These are phyloP conservation scores for Nicotiana sylvestris DNA, from an alignment of 257 asterid species.

Conservation along the genomic window DNA sequence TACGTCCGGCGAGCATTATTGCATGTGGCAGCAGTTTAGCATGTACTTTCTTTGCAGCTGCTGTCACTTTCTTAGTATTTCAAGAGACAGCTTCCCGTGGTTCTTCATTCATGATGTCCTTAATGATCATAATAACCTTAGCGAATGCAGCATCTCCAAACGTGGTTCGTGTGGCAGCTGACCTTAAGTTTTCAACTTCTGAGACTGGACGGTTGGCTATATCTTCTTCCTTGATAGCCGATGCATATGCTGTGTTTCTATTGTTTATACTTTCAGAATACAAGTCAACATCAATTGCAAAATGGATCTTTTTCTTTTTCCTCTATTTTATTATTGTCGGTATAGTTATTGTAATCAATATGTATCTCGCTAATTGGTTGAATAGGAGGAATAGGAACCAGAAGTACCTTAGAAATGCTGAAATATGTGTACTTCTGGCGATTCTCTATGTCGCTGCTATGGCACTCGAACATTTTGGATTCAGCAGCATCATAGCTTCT, in stretches of 20 bases:
- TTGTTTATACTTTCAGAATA: conserved; percentile 47
- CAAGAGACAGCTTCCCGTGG: conserved; percentile 58
- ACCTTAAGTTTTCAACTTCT: conserved; percentile 72
- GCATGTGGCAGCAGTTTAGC: conserved; percentile 57
- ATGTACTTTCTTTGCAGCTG: conserved; percentile 69
- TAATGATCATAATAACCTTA: conserved; percentile 52
- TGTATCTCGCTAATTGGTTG: conserved; percentile 54
- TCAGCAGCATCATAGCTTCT: conserved; percentile 77
- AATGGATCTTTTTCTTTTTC: conserved; percentile 42
- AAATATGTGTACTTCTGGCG: conserved; percentile 56
- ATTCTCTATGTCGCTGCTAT: conserved; percentile 70
- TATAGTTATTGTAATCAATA: conserved; percentile 49
- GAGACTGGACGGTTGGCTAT: conserved; percentile 82
- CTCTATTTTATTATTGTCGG: conserved; percentile 38
- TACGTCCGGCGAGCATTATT: conserved; percentile 55
- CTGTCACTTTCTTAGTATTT: conserved; percentile 59
- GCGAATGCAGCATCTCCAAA: conserved; percentile 87
- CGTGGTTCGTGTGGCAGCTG: conserved; percentile 74
- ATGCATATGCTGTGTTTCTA: conserved; percentile 60
- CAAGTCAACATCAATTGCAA: conserved; percentile 13
- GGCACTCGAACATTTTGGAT: conserved; percentile 64
- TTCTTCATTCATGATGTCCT: conserved; percentile 44
- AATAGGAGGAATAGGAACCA: conserved; percentile 66
- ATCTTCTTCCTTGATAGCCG: conserved; percentile 70
- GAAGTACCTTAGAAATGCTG: conserved; percentile 76